These are phyloP conservation scores for Papilionanthe hybrid DNA, from an alignment of 116 monocot genomes.

Conservation along the genomic window DNA sequence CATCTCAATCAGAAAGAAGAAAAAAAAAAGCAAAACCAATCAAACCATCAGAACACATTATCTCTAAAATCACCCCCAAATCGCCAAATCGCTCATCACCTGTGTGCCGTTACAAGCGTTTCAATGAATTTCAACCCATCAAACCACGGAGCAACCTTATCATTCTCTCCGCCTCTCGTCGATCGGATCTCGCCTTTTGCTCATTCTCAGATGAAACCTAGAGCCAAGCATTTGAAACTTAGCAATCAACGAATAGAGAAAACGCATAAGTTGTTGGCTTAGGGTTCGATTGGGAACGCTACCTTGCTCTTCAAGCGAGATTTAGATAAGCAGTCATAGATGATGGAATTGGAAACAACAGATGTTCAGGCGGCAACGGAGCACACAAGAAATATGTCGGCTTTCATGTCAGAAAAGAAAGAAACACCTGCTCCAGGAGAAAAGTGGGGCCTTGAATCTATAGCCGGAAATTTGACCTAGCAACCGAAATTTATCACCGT, in stretches of 20 bases:
- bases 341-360: background rate
- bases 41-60: background rate
- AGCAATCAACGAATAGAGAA: too few relatives aligned
- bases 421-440: too few relatives aligned
- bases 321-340: background rate
- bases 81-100: slow-evolving; percentile 4
- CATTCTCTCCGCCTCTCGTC: background rate
- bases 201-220: background rate
- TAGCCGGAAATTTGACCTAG: too few relatives aligned
- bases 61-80: background rate
- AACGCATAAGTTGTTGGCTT: background rate
- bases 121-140: slow-evolving; percentile 44
- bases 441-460: too few relatives aligned
- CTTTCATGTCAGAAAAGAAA: too few relatives aligned
- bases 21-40: background rate
- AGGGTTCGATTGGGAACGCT: background rate
- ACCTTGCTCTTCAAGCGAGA: background rate
- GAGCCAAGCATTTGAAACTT: too few relatives aligned
- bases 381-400: background rate
- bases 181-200: slow-evolving; percentile 10
- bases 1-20: too few relatives aligned
- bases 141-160: slow-evolving; percentile 28
- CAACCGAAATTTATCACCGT: too few relatives aligned
- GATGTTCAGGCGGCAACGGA: slow-evolving; percentile 7
- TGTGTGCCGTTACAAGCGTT: slow-evolving; percentile 41